phyloP scores from a whole-genome alignment of 805 yeast species.

The Saccharomycopsis sp. region DNA sequence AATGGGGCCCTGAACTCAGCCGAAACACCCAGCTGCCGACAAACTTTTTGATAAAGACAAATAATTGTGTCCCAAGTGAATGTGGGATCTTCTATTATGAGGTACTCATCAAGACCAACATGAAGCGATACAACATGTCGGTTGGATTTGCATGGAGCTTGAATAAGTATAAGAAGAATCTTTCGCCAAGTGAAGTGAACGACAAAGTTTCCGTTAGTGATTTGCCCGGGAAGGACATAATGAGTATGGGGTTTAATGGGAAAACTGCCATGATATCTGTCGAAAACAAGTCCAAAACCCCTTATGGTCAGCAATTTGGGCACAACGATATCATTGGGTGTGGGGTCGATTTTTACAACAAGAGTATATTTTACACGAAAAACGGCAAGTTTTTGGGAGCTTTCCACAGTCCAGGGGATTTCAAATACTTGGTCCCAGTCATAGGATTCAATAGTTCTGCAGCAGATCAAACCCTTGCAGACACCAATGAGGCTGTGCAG shows the following conservation, averaged over 20 bases:
- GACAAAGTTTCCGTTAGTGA: conserved; percentile 3
- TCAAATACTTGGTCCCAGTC: conserved; percentile 36
- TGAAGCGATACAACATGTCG: conserved; percentile 15
- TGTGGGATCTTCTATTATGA: conserved; percentile 19
- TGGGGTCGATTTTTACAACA: conserved; percentile 63
- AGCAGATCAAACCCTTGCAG: background rate
- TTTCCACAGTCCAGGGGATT: conserved; percentile 34
- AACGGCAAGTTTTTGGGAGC: conserved; percentile 66
- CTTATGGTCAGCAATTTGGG: conserved; percentile 39
- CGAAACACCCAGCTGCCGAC: background rate
- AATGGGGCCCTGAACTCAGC: background rate
- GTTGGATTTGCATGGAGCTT: conserved; percentile 14
- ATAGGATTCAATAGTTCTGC: conserved; percentile 33
- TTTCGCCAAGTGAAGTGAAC: background rate
- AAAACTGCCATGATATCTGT: conserved; percentile 38
- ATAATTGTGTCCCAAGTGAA: conserved; percentile 11
- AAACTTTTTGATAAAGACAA: conserved; percentile 12
- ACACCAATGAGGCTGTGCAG: background rate
- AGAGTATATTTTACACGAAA: conserved; percentile 65
- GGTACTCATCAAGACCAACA: conserved; percentile 12
- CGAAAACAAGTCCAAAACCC: conserved; percentile 31
- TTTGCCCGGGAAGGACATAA: conserved; percentile 39
- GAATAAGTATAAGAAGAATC: background rate
- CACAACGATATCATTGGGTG: conserved; percentile 68
- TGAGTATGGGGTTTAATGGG: conserved; percentile 47